Conservation (phyloP, 495 filamentous ascomycete species). For the Podospora appendiculata region DNA sequence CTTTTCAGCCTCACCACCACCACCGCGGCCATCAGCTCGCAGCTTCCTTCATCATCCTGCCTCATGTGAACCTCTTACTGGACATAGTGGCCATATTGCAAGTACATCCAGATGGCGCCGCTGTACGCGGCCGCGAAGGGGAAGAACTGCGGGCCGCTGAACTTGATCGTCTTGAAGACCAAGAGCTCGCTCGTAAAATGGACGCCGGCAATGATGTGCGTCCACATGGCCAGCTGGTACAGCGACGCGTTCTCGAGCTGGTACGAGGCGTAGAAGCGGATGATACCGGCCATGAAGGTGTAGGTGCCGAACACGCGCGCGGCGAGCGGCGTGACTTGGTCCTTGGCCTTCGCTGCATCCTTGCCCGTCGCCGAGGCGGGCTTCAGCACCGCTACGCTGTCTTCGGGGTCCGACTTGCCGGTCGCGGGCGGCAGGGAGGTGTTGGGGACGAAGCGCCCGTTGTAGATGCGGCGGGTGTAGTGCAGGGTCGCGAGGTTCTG, state of each 20-base stretch:
- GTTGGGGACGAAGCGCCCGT: slow-evolving; percentile 42
- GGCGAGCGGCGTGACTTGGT: slow-evolving; percentile 62
- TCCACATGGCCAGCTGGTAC: slow-evolving; percentile 74
- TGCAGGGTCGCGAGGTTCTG: slow-evolving; percentile 69
- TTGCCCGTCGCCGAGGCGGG: slow-evolving; percentile 39
- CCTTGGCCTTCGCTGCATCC: slow-evolving; percentile 37
- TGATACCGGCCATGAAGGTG: slow-evolving; percentile 66
- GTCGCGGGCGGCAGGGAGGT: slow-evolving; percentile 22
- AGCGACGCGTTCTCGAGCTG: slow-evolving; percentile 60
- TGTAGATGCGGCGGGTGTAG: slow-evolving; percentile 73
- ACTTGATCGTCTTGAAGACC: slow-evolving; percentile 61
- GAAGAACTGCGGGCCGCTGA: slow-evolving; percentile 59
- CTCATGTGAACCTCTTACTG: slow-evolving; percentile 5
- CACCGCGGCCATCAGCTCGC: not conserved
- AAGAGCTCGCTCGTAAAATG: slow-evolving; percentile 83
- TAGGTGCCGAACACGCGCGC: slow-evolving; percentile 87
- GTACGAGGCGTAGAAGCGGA: slow-evolving; percentile 82
- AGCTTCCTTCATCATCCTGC: not conserved
- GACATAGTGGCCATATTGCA: slow-evolving; percentile 62
- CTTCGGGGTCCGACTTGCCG: slow-evolving; percentile 32
- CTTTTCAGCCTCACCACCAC: not conserved
- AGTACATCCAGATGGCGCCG: slow-evolving; percentile 74
- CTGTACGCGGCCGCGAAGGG: slow-evolving; percentile 65
- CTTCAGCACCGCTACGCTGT: slow-evolving; percentile 35
- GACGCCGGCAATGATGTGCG: slow-evolving; percentile 65